Evolutionary conservation across 148 eudicot genomes (phyloP).

Genomic region (Polygonum aviculare): DNA sequence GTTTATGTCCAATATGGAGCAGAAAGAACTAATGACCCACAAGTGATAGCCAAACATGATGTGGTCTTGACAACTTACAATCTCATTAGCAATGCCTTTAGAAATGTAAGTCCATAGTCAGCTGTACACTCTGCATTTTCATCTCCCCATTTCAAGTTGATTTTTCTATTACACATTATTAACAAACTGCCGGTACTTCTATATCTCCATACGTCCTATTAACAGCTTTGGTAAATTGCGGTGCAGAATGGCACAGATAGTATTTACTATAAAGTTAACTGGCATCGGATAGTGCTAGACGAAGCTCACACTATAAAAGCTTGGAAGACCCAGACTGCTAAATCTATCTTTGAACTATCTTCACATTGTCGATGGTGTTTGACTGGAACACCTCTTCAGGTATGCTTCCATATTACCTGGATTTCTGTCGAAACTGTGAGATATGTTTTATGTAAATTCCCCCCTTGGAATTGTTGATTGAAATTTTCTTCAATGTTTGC

Average conservation of each 20-base stretch:
- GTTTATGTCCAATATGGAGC: slow-evolving; percentile 59
- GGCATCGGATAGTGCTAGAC: slow-evolving; percentile 58
- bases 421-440: not conserved
- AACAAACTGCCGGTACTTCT: not conserved
- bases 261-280: slow-evolving; percentile 47
- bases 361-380: slow-evolving; percentile 65
- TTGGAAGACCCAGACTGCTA: slow-evolving; percentile 43
- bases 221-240: not conserved
- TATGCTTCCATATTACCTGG: not conserved
- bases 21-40: slow-evolving; percentile 40
- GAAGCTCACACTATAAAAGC: slow-evolving; percentile 70
- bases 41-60: slow-evolving; percentile 40
- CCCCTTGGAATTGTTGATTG: not conserved
- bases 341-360: slow-evolving; percentile 42
- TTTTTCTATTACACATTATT: not conserved
- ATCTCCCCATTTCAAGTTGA: not conserved
- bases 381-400: slow-evolving; percentile 73
- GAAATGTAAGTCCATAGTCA: not conserved
- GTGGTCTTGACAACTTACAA: slow-evolving; percentile 66
- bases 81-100: slow-evolving; percentile 21
- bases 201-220: not conserved
- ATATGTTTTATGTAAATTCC: not conserved
- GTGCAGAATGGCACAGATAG: slow-evolving; percentile 32
- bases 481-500: slow-evolving; percentile 8
- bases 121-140: not conserved